phyloP scores from a whole-genome alignment of 2,329 filamentous ascomycete genomes.

The Colletotrichum salicis region DNA sequence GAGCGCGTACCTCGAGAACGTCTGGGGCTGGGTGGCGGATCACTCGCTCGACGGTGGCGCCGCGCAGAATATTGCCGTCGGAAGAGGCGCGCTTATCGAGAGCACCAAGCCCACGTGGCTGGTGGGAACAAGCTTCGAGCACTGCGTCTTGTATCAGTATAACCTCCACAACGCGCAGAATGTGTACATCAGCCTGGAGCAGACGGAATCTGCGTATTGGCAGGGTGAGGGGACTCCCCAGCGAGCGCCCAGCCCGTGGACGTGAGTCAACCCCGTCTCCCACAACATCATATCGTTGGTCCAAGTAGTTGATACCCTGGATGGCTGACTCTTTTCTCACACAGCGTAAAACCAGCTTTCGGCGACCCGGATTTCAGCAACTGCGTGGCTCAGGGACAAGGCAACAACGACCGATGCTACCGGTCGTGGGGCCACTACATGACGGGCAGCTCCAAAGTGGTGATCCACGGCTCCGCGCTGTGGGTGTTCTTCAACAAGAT shows the following conservation, averaged over 20 bases:
- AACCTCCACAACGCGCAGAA: slow-evolving; percentile 57
- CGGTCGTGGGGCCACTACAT: slow-evolving; percentile 41
- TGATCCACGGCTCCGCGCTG: slow-evolving; percentile 46
- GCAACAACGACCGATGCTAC: slow-evolving; percentile 41
- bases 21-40: slow-evolving; percentile 60
- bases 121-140: slow-evolving; percentile 62
- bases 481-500: slow-evolving; percentile 51
- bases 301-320: slow-evolving; percentile 39
- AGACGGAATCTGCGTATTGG: slow-evolving; percentile 59
- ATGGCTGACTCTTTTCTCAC: slow-evolving; percentile 31
- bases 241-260: slow-evolving; percentile 52
- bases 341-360: slow-evolving; percentile 35
- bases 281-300: slow-evolving; percentile 39
- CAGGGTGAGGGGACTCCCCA: slow-evolving; percentile 46
- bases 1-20: slow-evolving; percentile 64
- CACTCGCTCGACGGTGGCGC: slow-evolving; percentile 61
- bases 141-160: slow-evolving; percentile 63
- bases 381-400: slow-evolving; percentile 34
- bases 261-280: slow-evolving; percentile 20
- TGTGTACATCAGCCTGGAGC: slow-evolving; percentile 56
- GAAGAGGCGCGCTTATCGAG: slow-evolving; percentile 59
- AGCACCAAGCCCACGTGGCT: slow-evolving; percentile 63
- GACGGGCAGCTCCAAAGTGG: slow-evolving; percentile 39
- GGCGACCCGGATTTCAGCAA: slow-evolving; percentile 39
- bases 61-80: slow-evolving; percentile 54